phyloP scores from a whole-genome alignment of 352 stramenopile genomes.

The Phytopythium kandeliae region DNA sequence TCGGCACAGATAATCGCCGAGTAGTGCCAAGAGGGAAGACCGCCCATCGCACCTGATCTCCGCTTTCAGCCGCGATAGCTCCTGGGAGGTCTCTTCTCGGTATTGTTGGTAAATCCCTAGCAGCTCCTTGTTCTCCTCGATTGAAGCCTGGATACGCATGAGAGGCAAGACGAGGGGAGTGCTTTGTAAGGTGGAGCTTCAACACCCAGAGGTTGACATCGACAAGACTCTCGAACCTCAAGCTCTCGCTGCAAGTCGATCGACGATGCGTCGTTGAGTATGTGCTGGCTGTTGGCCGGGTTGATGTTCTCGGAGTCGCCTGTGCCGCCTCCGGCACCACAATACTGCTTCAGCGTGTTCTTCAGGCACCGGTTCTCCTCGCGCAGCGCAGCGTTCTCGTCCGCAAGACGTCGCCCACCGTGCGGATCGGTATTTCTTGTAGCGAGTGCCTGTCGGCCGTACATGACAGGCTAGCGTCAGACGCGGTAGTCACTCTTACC shows the following conservation, averaged over 20 bases:
- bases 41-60: slow-evolving; percentile 30
- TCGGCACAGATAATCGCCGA: no score
- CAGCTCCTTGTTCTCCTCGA: slow-evolving; percentile 71
- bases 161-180: neutral
- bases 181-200: neutral
- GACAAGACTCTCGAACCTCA: slow-evolving; percentile 10
- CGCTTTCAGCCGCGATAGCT: slow-evolving; percentile 37
- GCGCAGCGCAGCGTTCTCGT: slow-evolving; percentile 41
- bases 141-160: slow-evolving; percentile 28
- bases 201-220: neutral
- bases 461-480: neutral
- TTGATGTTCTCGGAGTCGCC: slow-evolving; percentile 12
- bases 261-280: slow-evolving; percentile 12
- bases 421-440: slow-evolving; percentile 6
- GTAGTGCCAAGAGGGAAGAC: no score
- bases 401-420: slow-evolving; percentile 10
- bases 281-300: neutral
- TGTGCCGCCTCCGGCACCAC: slow-evolving; percentile 11
- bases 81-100: slow-evolving; percentile 41
- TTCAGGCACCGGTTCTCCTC: slow-evolving; percentile 67
- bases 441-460: slow-evolving; percentile 7
- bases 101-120: slow-evolving; percentile 69
- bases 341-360: slow-evolving; percentile 58
- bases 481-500: neutral
- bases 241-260: slow-evolving; percentile 50